phyloP scores from a whole-genome alignment of 176 grass and related monocot genomes.

The Oryza brachyantha region DNA sequence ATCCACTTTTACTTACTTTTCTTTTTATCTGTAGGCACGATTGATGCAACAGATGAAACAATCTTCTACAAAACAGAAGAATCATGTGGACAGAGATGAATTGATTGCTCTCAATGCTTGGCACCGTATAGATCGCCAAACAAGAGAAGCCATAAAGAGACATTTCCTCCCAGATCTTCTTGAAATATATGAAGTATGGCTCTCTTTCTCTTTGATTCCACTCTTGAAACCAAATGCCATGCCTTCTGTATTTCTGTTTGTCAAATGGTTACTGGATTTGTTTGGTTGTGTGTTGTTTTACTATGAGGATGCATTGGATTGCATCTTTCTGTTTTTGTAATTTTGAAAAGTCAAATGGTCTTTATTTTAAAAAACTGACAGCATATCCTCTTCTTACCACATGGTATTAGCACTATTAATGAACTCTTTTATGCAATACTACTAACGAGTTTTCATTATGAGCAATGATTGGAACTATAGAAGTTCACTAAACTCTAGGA shows the following conservation, averaged over 20 bases:
- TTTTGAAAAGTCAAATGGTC: not conserved
- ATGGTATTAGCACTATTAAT: not conserved
- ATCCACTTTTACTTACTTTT: not conserved
- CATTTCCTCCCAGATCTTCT: conserved; percentile 75
- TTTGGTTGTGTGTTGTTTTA: not conserved
- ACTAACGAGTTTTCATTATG: not conserved
- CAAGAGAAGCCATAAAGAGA: conserved; percentile 72
- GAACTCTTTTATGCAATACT: too few species aligned
- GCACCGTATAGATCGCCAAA: conserved; percentile 68
- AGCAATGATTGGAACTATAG: not conserved
- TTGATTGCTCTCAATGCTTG: conserved; percentile 64
- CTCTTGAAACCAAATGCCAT: not conserved
- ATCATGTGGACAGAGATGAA: conserved; percentile 48
- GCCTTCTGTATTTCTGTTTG: not conserved
- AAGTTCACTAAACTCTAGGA: not conserved
- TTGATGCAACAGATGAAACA: conserved; percentile 53
- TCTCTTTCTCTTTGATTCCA: not conserved
- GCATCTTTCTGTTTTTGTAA: not conserved
- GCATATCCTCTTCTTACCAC: not conserved
- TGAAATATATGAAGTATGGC: conserved; percentile 66
- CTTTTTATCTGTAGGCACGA: conserved; percentile 44
- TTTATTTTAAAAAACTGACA: too few species aligned
- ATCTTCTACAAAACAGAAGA: conserved; percentile 48
- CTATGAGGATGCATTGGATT: not conserved
- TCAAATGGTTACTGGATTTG: not conserved